Conservation (phyloP, 2,329 filamentous ascomycete genomes). For the Beauveria sp. region DNA sequence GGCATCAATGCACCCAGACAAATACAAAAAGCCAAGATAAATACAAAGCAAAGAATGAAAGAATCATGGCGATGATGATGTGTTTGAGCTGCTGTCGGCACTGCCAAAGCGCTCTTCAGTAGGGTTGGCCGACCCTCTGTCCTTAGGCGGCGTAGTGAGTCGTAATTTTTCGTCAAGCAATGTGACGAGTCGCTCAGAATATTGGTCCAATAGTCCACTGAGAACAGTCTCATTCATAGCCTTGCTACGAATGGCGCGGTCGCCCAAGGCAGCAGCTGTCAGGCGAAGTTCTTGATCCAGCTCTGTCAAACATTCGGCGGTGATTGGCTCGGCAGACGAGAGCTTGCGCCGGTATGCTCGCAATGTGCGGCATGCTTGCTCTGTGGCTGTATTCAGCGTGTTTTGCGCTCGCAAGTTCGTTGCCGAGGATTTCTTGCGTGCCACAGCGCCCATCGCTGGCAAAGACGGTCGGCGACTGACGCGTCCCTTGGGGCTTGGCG, state of each 20-base stretch:
- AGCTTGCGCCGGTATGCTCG: conserved; percentile 58
- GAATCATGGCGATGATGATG: conserved; percentile 25
- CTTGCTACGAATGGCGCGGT: conserved; percentile 46
- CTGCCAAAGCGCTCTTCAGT: conserved; percentile 25
- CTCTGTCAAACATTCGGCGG: conserved; percentile 51
- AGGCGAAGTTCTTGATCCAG: conserved; percentile 58
- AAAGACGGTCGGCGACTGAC: conserved; percentile 46
- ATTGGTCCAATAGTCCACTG: conserved; percentile 63
- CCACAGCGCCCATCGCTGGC: conserved; percentile 36
- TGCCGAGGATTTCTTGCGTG: conserved; percentile 42
- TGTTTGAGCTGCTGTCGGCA: conserved; percentile 25
- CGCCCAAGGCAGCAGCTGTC: conserved; percentile 53
- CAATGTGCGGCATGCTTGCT: conserved; percentile 55
- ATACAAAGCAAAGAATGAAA: conserved; percentile 14
- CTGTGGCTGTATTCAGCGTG: conserved; percentile 54
- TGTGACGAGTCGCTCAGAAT: conserved; percentile 62
- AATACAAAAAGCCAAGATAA: conserved; percentile 8
- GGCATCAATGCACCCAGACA: neutral
- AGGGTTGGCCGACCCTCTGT: conserved; percentile 22
- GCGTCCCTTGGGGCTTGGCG: conserved; percentile 40
- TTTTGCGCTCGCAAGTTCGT: conserved; percentile 44
- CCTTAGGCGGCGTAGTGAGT: conserved; percentile 32
- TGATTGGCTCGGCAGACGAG: conserved; percentile 46
- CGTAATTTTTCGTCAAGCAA: conserved; percentile 66
- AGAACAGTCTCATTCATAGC: conserved; percentile 51